Base-by-base conservation (phyloP, 139 green algal species). In the Chlamydomonas applanata region DNA sequence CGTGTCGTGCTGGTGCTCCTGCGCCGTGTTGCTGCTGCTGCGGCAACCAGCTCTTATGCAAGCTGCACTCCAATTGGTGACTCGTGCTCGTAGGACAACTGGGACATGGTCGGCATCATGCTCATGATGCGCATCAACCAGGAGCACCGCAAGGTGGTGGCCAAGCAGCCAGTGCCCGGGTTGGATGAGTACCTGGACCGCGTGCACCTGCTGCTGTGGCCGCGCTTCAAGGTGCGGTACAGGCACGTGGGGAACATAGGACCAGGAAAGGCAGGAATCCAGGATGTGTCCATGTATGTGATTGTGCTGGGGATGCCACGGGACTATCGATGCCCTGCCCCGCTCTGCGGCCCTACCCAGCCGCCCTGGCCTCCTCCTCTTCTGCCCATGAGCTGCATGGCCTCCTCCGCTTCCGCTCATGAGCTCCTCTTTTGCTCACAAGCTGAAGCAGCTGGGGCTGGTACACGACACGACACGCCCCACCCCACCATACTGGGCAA, bases 121-220 rank as follows among this genome's bases (percentile, higher is more conserved):
- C 84, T 99, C 2, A 97, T 98, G 90, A 97, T 98, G 71, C 87
- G 93, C 29, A 87, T 99, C 44, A 98, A 94, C 75, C 82, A 90
- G 54, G 86, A 93, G 76, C 90, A 97, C 76, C 87, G 89, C 73
- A 77, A 93, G 57, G 75, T 88, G 44, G 97, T 98, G 91, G 46
- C 4, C 11, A 45, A 24, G 45, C 32, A 67, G 53, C n/a, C 3
- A 7, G 82, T 97, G 24, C 92, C 95, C 24, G 93, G 86, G 60
- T 80, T 99, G 72, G 95, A 99, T 73, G 83, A 86, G 64, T 95
- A 98, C 87, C 87, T 98, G 25, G 96, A 99, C 89, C 64, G 92
- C 2, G 73, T 98, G 76, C 93, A 97, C 76, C 82, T 98, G 67
- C 29, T 93, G 70, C 81, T 98, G 36, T 98, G 94, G 94, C 94